These are phyloP conservation scores for Phytophthora pistaciae DNA, from an alignment of 352 stramenopile genomes.

Conservation along the genomic window DNA sequence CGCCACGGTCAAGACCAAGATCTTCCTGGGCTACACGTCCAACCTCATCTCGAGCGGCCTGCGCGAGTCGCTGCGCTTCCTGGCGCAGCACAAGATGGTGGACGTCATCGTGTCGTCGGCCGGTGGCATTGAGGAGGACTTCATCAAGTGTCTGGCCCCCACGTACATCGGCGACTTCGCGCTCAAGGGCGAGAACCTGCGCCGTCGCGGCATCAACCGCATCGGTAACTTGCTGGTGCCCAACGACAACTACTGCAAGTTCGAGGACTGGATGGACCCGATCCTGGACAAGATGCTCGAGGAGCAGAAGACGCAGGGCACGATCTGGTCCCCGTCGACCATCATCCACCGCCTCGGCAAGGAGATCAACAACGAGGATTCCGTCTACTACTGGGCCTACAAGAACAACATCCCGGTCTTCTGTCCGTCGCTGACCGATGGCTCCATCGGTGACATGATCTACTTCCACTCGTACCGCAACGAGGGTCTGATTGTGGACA, in stretches of 20 bases:
- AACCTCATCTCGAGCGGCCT: conserved; percentile 99
- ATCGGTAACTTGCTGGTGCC: conserved; percentile 99
- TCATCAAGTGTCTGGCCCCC: conserved; percentile 99
- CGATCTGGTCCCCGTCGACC: conserved; percentile 96
- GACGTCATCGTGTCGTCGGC: conserved; percentile 97
- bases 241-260: conserved; percentile 99
- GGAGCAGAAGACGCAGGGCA: conserved; percentile 95
- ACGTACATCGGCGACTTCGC: conserved; percentile 99
- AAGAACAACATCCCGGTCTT: conserved; percentile 99
- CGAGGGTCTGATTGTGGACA: conserved; percentile 97
- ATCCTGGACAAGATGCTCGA: conserved; percentile 98
- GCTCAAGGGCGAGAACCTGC: conserved; percentile 93
- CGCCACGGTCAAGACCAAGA: conserved; percentile 94
- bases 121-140: conserved; percentile 97
- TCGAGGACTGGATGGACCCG: conserved; percentile 97
- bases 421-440: conserved; percentile 99
- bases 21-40: conserved; percentile 99
- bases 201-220: conserved; percentile 98
- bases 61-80: conserved; percentile 97
- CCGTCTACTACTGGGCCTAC: conserved; percentile 99
- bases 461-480: conserved; percentile 99
- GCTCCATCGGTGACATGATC: conserved; percentile 99
- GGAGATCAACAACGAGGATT: conserved; percentile 98
- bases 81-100: conserved; percentile 99
- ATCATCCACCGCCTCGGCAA: conserved; percentile 97